These are phyloP conservation scores for Microsporum ferrugineum DNA, from an alignment of 2,329 filamentous ascomycete species.

Conservation along the genomic window DNA sequence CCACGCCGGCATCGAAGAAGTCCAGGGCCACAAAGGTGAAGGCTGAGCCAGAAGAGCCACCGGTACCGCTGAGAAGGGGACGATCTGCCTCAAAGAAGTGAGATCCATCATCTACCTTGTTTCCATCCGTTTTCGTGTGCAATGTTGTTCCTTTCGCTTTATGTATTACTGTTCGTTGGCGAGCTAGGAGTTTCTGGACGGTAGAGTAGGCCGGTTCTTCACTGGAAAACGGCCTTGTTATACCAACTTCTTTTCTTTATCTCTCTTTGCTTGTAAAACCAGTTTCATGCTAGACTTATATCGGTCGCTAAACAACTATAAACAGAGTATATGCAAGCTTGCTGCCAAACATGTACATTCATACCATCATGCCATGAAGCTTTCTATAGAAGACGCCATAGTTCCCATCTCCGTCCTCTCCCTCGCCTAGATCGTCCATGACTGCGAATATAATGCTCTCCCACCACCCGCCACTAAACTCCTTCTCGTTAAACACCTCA, in stretches of 20 bases:
- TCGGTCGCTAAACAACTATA: neutral
- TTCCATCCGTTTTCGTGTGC: neutral
- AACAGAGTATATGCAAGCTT: neutral
- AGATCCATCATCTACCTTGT: neutral
- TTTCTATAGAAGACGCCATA: constrained; percentile 23
- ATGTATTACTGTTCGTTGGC: neutral
- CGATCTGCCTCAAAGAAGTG: constrained; percentile 11
- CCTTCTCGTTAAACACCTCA: constrained; percentile 48
- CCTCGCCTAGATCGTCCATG: constrained; percentile 26
- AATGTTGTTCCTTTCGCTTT: neutral
- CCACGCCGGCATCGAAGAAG: neutral
- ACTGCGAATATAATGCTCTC: constrained; percentile 55
- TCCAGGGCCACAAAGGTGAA: neutral
- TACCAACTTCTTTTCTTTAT: neutral
- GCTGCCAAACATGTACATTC: constrained; percentile 3
- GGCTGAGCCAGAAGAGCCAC: neutral
- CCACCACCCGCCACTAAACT: constrained; percentile 57
- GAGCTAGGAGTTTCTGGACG: neutral
- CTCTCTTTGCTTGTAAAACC: neutral
- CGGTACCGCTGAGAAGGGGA: constrained; percentile 10
- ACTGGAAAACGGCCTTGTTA: neutral
- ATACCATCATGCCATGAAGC: constrained; percentile 23
- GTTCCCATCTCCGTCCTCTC: constrained; percentile 21
- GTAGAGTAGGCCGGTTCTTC: neutral
- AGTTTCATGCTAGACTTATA: neutral